Evolutionary conservation across 1,284 basidiomycete genomes (phyloP), one percentile per base, ranked within the genome.

Genomic region (Pseudozyma hubeiensis): DNA sequence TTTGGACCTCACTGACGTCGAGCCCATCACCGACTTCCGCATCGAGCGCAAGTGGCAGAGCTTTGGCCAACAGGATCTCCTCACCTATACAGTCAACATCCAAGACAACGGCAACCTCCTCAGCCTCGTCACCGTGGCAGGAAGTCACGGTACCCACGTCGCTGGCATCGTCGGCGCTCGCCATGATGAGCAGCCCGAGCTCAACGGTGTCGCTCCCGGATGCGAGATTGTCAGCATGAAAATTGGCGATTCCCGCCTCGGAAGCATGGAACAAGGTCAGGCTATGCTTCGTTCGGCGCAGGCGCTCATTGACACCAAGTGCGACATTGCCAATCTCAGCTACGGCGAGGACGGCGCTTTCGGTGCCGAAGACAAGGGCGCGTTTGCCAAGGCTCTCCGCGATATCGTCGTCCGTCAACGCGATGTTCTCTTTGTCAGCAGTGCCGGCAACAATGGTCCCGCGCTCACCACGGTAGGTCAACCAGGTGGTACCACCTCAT

Each of bases 141-240:
- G 84, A 16, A 78, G 74, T 34, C 84, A 85, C 64, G 84, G 82
- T 31, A 84, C 84, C 19, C 84, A 85, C 62, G 84, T 85, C 7
- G 84, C 83, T 11, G 82, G 83, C 29, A 85, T 85, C 48, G 81
- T 84, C 34, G 82, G 78, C 29, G 83, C 84, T 4, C 58, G 77
- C 3, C 75, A 79, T 48, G 65, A 74, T 30, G 76, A 82, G 3
- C 77, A 80, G 31, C 63, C 75, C 5, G 81, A 77, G 37, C 77
- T 80, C 46, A 82, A 82, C 60, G 84, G 84, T 44, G 83, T 85
- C 11, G 84, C 84, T 13, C 83, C 81, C 9, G 83, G 80, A 29
- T 77, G 76, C 43, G 81, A 84, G 65, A 83, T 85, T 37, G 81
- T 85, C 52, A 82, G 64, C 37, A 64, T 82, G 55, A 73, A 77